These are phyloP conservation scores for Silene vulgaris DNA, from an alignment of 179 eudicot genomes.

Conservation along the genomic window DNA sequence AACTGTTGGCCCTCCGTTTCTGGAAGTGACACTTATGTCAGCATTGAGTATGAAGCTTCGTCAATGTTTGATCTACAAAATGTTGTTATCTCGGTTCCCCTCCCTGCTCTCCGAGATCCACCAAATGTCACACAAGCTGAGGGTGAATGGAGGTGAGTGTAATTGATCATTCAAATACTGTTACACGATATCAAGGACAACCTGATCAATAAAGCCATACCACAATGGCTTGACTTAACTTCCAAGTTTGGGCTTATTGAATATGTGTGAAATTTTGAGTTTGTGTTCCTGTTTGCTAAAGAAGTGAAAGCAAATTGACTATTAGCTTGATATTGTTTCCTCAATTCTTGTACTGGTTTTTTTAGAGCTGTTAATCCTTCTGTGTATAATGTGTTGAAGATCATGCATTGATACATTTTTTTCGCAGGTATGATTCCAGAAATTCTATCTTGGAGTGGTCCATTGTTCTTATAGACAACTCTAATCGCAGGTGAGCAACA, in stretches of 20 bases:
- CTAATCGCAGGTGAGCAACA: slow-evolving; percentile 70
- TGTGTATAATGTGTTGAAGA: neutral
- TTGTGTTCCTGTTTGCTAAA: slow-evolving; percentile 1
- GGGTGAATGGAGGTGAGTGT: slow-evolving; percentile 90
- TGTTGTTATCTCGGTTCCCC: slow-evolving; percentile 89
- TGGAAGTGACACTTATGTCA: slow-evolving; percentile 87
- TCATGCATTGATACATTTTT: slow-evolving; percentile 10
- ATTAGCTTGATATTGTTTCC: neutral
- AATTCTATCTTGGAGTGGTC: slow-evolving; percentile 91
- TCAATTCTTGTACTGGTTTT: neutral
- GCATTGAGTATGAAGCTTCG: slow-evolving; percentile 90
- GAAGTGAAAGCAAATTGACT: neutral
- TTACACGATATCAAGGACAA: neutral
- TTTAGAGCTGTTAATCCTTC: slow-evolving; percentile 3
- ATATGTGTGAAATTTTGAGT: neutral
- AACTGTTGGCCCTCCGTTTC: slow-evolving; percentile 99
- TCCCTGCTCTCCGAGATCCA: slow-evolving; percentile 92
- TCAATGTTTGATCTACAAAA: slow-evolving; percentile 76
- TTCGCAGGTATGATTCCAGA: slow-evolving; percentile 75
- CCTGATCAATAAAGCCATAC: neutral
- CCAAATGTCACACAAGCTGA: slow-evolving; percentile 84
- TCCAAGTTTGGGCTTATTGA: neutral
- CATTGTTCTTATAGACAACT: slow-evolving; percentile 74
- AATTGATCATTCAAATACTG: neutral
- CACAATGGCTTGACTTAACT: neutral